Conservation (phyloP, 2,329 filamentous ascomycete species). For the Calonectria hongkongensis region DNA sequence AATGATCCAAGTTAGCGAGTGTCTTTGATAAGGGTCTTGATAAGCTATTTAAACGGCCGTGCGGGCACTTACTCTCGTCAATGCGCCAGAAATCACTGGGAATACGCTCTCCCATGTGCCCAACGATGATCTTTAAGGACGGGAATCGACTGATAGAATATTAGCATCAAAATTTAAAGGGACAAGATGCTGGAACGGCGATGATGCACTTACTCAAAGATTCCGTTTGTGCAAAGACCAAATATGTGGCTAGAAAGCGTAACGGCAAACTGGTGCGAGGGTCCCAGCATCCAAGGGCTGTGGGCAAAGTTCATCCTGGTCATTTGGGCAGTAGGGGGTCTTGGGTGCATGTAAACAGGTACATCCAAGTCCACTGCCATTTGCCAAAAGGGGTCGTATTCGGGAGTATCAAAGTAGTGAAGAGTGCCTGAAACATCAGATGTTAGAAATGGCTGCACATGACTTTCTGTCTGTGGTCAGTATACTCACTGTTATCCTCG, state of each 20-base stretch:
- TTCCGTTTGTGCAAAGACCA: conserved; percentile 40
- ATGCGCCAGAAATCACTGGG: conserved; percentile 14
- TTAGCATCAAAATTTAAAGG: neutral
- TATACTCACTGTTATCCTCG: neutral
- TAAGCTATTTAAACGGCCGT: no score
- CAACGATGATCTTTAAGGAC: conserved; percentile 21
- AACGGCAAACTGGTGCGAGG: conserved; percentile 33
- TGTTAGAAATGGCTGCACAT: neutral
- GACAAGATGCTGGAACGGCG: no score
- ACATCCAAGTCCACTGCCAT: conserved; percentile 34
- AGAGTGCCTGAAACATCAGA: neutral
- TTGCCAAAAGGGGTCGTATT: conserved; percentile 39
- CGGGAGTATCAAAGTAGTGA: conserved; percentile 29
- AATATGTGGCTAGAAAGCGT: conserved; percentile 36
- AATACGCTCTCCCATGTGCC: conserved; percentile 40
- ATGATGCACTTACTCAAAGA: conserved; percentile 32
- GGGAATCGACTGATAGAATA: conserved; percentile 2
- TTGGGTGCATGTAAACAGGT: conserved; percentile 38
- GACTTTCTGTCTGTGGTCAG: neutral
- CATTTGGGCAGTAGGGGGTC: conserved; percentile 27
- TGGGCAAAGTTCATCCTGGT: conserved; percentile 18
- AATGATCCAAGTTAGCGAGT: neutral
- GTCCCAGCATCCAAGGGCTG: conserved; percentile 15
- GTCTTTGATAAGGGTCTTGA: neutral
- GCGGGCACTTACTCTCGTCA: conserved; percentile 1